Percentiles rank a stretch among this genome's conserved stretches.
These are phyloP conservation scores for Fraxinus greggii DNA, from an alignment of 305 asterid species.

Conservation along the genomic window DNA sequence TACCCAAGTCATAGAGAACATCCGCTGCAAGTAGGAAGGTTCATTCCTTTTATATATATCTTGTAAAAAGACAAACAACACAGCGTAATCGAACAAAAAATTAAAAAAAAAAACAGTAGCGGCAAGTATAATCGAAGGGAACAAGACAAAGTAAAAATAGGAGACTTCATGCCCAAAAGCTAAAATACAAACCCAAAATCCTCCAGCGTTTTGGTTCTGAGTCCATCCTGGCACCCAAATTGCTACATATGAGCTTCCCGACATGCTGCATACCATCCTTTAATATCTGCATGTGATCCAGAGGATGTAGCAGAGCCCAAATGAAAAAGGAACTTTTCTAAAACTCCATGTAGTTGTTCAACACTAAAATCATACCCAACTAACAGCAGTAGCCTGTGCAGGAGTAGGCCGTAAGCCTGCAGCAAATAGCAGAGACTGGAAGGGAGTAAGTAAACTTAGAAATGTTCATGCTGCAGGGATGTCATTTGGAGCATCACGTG, in stretches of 20 bases:
- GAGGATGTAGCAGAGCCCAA: conserved; percentile 22
- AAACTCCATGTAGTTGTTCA: conserved; percentile 13
- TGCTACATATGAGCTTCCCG: conserved; percentile 92
- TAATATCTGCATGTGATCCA: conserved; percentile 54
- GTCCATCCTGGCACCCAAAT: conserved; percentile 97
- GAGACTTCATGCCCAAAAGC: conserved; percentile 7
- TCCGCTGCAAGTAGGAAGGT: conserved; percentile 68
- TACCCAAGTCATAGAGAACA: conserved; percentile 85
- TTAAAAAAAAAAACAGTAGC: neutral
- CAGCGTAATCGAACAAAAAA: neutral
- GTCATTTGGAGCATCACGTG: conserved; percentile 24
- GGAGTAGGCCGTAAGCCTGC: conserved; percentile 99
- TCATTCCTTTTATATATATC: conserved; percentile 16
- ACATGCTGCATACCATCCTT: conserved; percentile 98
- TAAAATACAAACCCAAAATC: conserved; percentile 61
- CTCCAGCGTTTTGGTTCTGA: conserved; percentile 98
- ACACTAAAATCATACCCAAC: conserved; percentile 65
- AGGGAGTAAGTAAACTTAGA: conserved; percentile 48
- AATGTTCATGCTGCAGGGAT: conserved; percentile 22
- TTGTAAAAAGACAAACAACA: conserved; percentile 15
- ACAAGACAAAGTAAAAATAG: neutral
- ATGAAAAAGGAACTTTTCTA: conserved; percentile 6
- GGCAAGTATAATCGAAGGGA: neutral
- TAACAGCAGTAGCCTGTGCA: conserved; percentile 97
- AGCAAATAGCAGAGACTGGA: conserved; percentile 92